Base-by-base conservation (phyloP, 2,329 filamentous ascomycete genomes). In the Tolypocladium endophyticum region DNA sequence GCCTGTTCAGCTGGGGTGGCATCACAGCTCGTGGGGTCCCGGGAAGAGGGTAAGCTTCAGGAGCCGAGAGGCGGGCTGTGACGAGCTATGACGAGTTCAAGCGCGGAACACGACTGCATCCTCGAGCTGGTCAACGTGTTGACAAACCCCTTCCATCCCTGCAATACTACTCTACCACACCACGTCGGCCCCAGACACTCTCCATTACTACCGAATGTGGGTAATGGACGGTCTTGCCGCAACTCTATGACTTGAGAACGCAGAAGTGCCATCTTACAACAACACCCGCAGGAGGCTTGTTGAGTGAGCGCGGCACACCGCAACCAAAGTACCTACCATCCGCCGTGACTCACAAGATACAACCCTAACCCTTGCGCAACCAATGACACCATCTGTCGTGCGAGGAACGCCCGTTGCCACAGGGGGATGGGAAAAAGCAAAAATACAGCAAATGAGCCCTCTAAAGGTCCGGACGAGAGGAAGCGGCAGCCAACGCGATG, bases 141-240 rank as follows among this genome's bases (percentile, higher is more conserved):
- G 58, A 53, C 58, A 38, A 12, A 47, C 38, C 50, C 8, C 52
- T 47, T 35, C 14, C 38, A 47, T 55, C 23, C 18, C 12, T 33
- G 58, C 58, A 50, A 55, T 59, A 8, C 52, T 33, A 59, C 58
- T 55, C 58, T 20, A 55, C 39, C 58, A 55, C 58, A 59, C 50
- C 57, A 28, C 54, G 36, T 30, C 20, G 36, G 25, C 25, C 38
- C 30, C 28, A 20, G 20, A n/a, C 47, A 52, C 28, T 30, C 57
- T 23, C 57, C 36, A 23, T 55, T 52, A 39, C 54, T 55, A 45
- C 52, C 58, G 23, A 41, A 55, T 55, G 28, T 20, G 52, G 52
- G 52, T 52, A 38, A 25, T 47, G 39, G 35, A 35, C 30, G 38
- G 50, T 35, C 45, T 25, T 30, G n/a, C 30, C 18, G 3, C 4